Conservation (phyloP, 1,284 basidiomycete species). For the Ceratorhiza oryzae-sativae region DNA sequence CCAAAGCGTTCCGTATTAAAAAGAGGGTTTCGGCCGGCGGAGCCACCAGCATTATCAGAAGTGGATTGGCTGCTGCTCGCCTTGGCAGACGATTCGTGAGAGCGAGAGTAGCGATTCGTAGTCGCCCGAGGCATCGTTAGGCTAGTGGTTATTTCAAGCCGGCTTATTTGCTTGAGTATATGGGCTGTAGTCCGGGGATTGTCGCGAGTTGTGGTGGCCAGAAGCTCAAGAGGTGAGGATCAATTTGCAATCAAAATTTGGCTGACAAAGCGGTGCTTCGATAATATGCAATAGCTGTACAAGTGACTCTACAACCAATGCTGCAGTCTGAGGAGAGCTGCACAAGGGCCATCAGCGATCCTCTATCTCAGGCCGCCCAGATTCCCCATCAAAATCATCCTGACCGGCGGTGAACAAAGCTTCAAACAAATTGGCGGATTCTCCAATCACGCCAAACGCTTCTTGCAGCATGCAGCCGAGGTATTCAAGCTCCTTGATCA, state of each 20-base stretch:
- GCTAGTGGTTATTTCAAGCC: not conserved
- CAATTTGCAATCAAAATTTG: constrained; percentile 25
- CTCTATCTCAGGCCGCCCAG: constrained; percentile 24
- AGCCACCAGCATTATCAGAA: constrained; percentile 40
- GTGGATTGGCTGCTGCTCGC: constrained; percentile 49
- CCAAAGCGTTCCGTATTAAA: constrained; percentile 96
- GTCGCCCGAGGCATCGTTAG: constrained; percentile 87
- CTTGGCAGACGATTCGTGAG: constrained; percentile 78
- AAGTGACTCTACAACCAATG: no score
- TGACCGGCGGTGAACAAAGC: constrained; percentile 58
- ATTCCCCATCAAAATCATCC: not conserved
- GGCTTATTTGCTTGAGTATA: not conserved
- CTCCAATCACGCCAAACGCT: constrained; percentile 87
- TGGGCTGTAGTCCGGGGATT: not conserved
- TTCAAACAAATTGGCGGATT: constrained; percentile 71
- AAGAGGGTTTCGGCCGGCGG: constrained; percentile 69
- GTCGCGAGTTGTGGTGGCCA: not conserved
- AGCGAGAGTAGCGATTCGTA: constrained; percentile 77
- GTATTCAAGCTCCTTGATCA: constrained; percentile 83
- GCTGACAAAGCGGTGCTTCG: constrained; percentile 3
- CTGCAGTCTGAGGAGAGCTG: no score
- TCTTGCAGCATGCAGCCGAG: constrained; percentile 81
- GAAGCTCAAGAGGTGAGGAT: not conserved
- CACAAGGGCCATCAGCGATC: constrained; percentile 1
- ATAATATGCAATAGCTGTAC: no score